Evolutionary conservation across 2,329 filamentous ascomycete species (phyloP), one percentile per base, ranked within the genome.

Genomic region (Diaporthe ampelina): DNA sequence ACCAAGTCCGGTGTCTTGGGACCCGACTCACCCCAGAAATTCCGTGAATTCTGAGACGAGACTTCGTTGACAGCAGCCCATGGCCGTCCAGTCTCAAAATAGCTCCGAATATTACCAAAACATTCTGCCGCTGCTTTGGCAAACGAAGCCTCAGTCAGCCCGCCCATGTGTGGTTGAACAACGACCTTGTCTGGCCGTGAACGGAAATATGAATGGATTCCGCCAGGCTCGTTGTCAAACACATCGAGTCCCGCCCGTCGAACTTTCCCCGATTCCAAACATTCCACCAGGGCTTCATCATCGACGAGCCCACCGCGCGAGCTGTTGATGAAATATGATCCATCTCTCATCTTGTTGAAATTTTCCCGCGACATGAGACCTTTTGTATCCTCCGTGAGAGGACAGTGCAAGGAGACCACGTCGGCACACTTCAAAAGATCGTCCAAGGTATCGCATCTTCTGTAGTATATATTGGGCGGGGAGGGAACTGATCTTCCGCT

Each of bases 191-290:
- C 63, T 43, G 37, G 52, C 52, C 59, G 54, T 26, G 68, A 37
- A 21, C 63, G 45, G 35, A 52, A 72, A 24, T 72, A 73, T 37
- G 63, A 54, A 24, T 58, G 17, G 17, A 57, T 70, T 35, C 19
- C 26, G 19, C 15, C 21, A 26, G 77, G 76, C 71, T 73, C 82
- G 76, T 72, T 81, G 63, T 81, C 82, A 67, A 85, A 88, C 0
- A 89, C 87, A 45, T 89, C 87, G 6, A 88, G 83, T 2, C 86
- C 86, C 4, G 87, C 87, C 24, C 87, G 86, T 26, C 86, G 86
- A 58, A 88, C 81, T 65, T 84, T 79, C 10, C 81, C 84, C 68
- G 80, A 78, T 73, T 86, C 82, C 4, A 89, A 83, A 21, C 86
- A 86, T 21, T 84, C 82, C 19, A 83, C 84, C 48, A 89, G 80